Conservation (phyloP, 2,329 filamentous ascomycete genomes). For the Purpureocillium takamizusanense region DNA sequence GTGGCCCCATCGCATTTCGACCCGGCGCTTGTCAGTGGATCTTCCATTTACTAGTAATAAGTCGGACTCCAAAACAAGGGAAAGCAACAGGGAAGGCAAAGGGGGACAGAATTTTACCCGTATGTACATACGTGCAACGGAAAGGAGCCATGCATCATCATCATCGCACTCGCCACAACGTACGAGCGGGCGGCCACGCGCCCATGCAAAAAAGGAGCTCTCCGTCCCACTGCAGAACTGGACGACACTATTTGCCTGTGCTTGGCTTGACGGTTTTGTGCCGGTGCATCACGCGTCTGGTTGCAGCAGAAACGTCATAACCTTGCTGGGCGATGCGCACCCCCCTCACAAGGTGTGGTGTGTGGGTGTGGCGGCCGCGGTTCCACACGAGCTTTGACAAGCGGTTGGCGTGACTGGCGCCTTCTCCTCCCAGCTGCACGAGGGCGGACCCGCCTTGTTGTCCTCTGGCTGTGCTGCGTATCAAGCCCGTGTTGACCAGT, state of each 20-base stretch:
- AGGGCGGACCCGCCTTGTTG: too few relatives aligned
- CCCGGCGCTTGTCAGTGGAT: constrained; percentile 5
- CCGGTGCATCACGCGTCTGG: constrained; percentile 4
- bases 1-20: constrained; percentile 5
- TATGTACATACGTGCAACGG: not conserved
- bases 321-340: not conserved
- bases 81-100: not conserved
- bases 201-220: too few relatives aligned
- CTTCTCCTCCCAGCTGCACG: too few relatives aligned
- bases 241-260: too few relatives aligned
- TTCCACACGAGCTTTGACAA: constrained; percentile 1
- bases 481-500: too few relatives aligned
- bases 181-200: too few relatives aligned
- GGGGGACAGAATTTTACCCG: not conserved
- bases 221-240: not conserved
- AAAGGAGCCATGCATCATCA: too few relatives aligned
- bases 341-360: constrained; percentile 6
- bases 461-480: too few relatives aligned
- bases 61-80: constrained; percentile 2
- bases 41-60: constrained; percentile 5
- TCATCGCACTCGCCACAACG: too few relatives aligned
- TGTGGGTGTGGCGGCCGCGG: constrained; percentile 2
- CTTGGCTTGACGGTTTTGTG: constrained; percentile 1
- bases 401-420: constrained; percentile 1
- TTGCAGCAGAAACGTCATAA: constrained; percentile 6